Percentiles rank a stretch among this genome's conserved stretches.
These are phyloP conservation scores for Saccharomycopsis fermentans DNA, from an alignment of 805 yeast species.

Conservation along the genomic window DNA sequence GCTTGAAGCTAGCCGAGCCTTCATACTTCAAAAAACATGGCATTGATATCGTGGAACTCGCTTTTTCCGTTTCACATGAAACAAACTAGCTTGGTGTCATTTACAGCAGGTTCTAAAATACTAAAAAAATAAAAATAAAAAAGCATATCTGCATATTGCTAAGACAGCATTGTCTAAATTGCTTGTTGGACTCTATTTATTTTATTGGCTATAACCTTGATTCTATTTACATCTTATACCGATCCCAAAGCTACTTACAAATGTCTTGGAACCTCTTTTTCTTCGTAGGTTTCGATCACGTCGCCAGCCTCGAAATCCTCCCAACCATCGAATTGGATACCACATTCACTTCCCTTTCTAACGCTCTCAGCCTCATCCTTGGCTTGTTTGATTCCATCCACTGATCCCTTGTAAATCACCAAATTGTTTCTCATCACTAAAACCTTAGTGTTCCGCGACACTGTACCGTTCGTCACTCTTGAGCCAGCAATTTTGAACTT, in stretches of 20 bases:
- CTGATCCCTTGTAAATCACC: conserved; percentile 43
- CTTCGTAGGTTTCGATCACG: conserved; percentile 61
- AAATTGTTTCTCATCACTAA: conserved; percentile 45
- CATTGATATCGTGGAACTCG: not conserved
- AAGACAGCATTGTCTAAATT: not conserved
- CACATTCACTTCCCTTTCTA: conserved; percentile 85
- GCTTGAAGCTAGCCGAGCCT: not conserved
- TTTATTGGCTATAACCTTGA: not conserved
- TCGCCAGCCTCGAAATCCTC: conserved; percentile 68
- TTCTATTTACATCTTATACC: not conserved
- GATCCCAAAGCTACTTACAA: conserved; percentile 24
- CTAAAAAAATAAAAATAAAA: no score
- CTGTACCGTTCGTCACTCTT: conserved; percentile 57
- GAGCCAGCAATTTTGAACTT: conserved; percentile 76
- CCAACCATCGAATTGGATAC: conserved; percentile 63
- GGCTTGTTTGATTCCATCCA: conserved; percentile 68
- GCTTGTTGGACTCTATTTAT: not conserved
- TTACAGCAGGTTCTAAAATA: not conserved
- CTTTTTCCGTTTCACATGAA: not conserved
- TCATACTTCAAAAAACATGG: not conserved
- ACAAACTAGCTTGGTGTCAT: not conserved
- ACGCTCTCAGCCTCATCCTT: conserved; percentile 73
- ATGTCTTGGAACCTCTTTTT: conserved; percentile 45
- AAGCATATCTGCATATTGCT: no score
- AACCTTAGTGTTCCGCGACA: conserved; percentile 49